Base-by-base conservation (phyloP, 2,329 filamentous ascomycete genomes). In the Paecilomyces variotii region DNA sequence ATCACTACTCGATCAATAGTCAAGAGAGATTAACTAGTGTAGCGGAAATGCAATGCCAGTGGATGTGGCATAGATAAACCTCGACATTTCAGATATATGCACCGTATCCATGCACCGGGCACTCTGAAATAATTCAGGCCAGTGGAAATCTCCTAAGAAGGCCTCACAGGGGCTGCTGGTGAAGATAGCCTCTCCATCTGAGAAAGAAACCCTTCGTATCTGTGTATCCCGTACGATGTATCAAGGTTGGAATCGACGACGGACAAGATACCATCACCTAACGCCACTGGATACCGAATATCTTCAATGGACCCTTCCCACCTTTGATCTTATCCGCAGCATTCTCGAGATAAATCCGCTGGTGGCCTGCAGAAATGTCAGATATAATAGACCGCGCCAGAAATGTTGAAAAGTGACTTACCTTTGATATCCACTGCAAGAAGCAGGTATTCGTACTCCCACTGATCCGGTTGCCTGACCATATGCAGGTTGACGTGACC, bases 401-500 rank as follows among this genome's bases (percentile, higher is more conserved):
- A 19, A 19, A 19, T 19, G 30, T 7, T 24, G 4, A 35, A 19
- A 11, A 28, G 14, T 26, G 30, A 56, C 61, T 74, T 68, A 62
- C 90, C 91, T 65, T 83, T 87, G 27, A 96, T 84, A 72, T 96
- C 91, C 53, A 97, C 71, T 56, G 86, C 89, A 50, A 97, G 79
- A 69, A 91, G 86, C 69, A 87, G 85, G 75, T 96, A 97, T 66
- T 89, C 83, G 70, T 86, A 91, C 49, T 90, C 86, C 55, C 80
- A 75, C 39, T 86, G 81, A 32, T 85, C 85, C 1, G 82, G 79
- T 35, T 79, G 79, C 72, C 86, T 90, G 53, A 87, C 82, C 82
- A 96, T 85, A 71, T 97, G 91, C 57, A 96, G 77, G 63, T 86
- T 81, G 5, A 91, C 91, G 0, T 87, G 80, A 12, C 92, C 93